phyloP scores from a whole-genome alignment of 306 rosid species.

The Lagenaria siceraria region DNA sequence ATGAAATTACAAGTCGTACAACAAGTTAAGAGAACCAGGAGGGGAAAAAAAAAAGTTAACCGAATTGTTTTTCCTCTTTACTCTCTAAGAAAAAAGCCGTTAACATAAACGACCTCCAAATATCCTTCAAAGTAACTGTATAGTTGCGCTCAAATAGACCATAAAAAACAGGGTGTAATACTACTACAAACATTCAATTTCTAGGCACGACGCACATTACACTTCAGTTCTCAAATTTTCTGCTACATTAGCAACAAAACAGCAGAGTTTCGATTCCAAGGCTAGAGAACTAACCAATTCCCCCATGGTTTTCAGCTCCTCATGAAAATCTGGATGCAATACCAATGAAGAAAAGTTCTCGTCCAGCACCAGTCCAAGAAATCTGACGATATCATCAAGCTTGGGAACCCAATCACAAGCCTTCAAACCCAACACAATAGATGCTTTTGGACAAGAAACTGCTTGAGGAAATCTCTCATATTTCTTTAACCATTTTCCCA shows the following conservation, averaged over 20 bases:
- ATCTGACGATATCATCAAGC: slow-evolving; percentile 55
- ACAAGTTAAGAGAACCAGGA: not conserved
- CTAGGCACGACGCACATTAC: not conserved
- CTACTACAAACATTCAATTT: not conserved
- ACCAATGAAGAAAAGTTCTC: slow-evolving; percentile 59
- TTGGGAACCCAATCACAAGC: slow-evolving; percentile 71
- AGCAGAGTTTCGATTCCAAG: slow-evolving; percentile 44
- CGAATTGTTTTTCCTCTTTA: not conserved
- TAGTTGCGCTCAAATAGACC: not conserved
- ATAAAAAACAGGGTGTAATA: not conserved
- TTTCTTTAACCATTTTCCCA: slow-evolving; percentile 80
- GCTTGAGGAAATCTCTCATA: slow-evolving; percentile 78
- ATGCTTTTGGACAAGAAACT: slow-evolving; percentile 36
- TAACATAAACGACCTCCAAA: not conserved
- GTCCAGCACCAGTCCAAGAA: slow-evolving; percentile 48
- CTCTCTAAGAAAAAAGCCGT: not conserved
- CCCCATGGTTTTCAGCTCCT: slow-evolving; percentile 48
- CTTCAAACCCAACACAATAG: slow-evolving; percentile 36
- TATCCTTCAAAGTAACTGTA: not conserved
- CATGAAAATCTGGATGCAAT: slow-evolving; percentile 57
- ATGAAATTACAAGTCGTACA: not conserved
- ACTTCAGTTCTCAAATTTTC: slow-evolving; percentile 18
- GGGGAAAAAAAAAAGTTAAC: not conserved
- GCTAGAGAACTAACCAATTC: slow-evolving; percentile 35
- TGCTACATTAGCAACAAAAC: slow-evolving; percentile 31